A percentile compares a stretch with the other conserved stretches of the same genome.
Conservation (phyloP, 1,284 basidiomycete species). For the Paramarasmius palmivorus region DNA sequence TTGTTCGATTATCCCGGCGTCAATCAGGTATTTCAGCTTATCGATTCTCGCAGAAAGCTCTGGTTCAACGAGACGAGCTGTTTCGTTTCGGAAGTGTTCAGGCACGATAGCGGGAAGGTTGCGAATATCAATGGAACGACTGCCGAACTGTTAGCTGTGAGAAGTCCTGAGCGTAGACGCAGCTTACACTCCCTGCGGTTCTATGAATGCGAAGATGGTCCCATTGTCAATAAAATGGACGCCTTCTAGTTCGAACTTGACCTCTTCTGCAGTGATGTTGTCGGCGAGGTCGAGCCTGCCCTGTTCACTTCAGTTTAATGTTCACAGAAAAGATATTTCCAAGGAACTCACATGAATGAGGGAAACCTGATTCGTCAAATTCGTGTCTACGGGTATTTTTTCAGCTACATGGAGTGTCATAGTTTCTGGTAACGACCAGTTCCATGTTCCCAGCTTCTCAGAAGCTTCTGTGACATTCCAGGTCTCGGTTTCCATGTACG, state of each 20-base stretch:
- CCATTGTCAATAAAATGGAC: slow-evolving; percentile 80
- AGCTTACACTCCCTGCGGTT: slow-evolving; percentile 58
- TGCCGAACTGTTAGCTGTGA: slow-evolving; percentile 24
- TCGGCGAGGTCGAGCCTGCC: slow-evolving; percentile 71
- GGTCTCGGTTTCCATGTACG: slow-evolving; percentile 44
- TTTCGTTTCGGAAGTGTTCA: slow-evolving; percentile 53
- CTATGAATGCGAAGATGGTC: slow-evolving; percentile 74
- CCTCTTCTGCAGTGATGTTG: slow-evolving; percentile 47
- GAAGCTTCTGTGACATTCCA: slow-evolving; percentile 51
- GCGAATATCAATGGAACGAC: slow-evolving; percentile 65
- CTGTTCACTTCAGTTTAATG: slow-evolving; percentile 34
- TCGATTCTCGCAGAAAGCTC: slow-evolving; percentile 64
- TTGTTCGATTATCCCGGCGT: slow-evolving; percentile 59
- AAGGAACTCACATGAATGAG: slow-evolving; percentile 69
- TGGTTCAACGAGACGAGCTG: slow-evolving; percentile 61
- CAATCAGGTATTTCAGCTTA: slow-evolving; percentile 61
- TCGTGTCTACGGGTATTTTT: slow-evolving; percentile 41
- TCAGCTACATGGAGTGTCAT: slow-evolving; percentile 67
- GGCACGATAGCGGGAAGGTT: slow-evolving; percentile 67
- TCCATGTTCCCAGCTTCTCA: slow-evolving; percentile 58
- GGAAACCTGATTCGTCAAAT: slow-evolving; percentile 45
- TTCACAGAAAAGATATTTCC: slow-evolving; percentile 1
- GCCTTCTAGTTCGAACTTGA: slow-evolving; percentile 74
- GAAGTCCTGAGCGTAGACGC: neutral
- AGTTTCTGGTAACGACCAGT: slow-evolving; percentile 66